Base-by-base conservation (phyloP, 139 green algal genomes). In the Micractinium conductrix region DNA sequence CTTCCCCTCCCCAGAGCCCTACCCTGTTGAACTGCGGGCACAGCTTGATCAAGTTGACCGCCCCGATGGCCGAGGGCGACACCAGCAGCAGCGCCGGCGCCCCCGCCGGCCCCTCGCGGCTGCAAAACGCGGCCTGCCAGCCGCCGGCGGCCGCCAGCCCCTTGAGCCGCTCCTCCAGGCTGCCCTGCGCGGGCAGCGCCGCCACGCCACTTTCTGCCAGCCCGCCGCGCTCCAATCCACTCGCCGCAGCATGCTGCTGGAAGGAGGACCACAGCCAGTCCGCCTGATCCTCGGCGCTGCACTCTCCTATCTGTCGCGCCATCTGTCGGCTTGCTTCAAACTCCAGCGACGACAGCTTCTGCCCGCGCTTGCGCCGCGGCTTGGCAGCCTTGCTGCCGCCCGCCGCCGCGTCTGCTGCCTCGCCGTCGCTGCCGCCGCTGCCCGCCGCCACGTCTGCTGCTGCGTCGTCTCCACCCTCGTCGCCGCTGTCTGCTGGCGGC, bases 191-290 rank as follows among this genome's bases (percentile, higher is more conserved):
- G 6, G 75, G 75, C n/a, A 87, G 48, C 16, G 38, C 24, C 10
- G 43, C 45, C 22, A 87, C 19, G 7, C 65, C 65, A 6, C 53
- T 24, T 3, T 48, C 79, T 2, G 65, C 69, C 37, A 84, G 67
- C 28, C 85, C 85, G 22, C 79, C 84, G 2, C 75, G 75, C 58
- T 88, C 84, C 69, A 88, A 44, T 1, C 40, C 33, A 33, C 84
- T 88, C 33, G 84, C 84, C 28, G 40, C 75, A 26, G 72, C n/a
- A 19, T 63, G 53, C 72, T 53, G 43, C 70, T 88, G 84, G 55
- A 72, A 84, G 24, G 40, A 70, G 4, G 62, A 44, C 58, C 74
- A 88, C 74, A 88, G 70, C 74, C 74, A 88, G 62, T 88, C 74
- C 1, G 84, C 72, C 55, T 88, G 84, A 9, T 83, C 84, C 28